Base-by-base conservation (phyloP, 306 rosid genomes). In the Luffa aegyptiaca region DNA sequence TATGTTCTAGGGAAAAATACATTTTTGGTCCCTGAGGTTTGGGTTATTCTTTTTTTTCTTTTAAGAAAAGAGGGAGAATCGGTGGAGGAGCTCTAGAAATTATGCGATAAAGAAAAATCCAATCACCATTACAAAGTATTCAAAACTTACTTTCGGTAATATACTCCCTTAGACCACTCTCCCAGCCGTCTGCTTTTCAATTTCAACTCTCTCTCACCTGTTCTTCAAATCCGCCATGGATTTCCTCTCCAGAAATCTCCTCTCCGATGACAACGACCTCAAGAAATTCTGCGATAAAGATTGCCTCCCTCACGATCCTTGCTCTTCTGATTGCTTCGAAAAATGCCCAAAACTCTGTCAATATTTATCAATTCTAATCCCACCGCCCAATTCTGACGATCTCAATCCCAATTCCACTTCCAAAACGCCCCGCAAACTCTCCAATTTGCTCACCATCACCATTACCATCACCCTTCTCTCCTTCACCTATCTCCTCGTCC, bases 181-280 rank as follows among this genome's bases (percentile, higher is more conserved):
- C 51, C 4, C 51, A 0, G 56, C 39, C 76, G 53, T 36, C 57
- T 11, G 18, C 0, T 44, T 42, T 71, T 71, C 33, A 26, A 26
- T 26, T 26, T 6, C 21, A 13, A 1, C 41, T 33, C 17, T 62
- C 63, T 58, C 14, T 52, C 57, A 1, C 21, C 65, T 21, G 10
- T 45, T 70, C 76, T 51, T 74, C 78, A 33, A 16, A 73, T 51
- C 45, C 46, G 33, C 61, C 31, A 74, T 74, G 78, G 78, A 33
- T 33, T 51, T 35, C 31, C 8, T 31, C 45, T 14, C 31, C 31
- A 8, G 78, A 74, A 51, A 74, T 8, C 78, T 74, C 6, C 55
- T 74, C 41, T 3, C 61, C 41, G 63, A 52, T 17, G 78, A 74
- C 17, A 45, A 48, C 5, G 77, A 74, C 39, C 3, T 13, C 44